Percentiles rank a stretch among this genome's conserved stretches.
phyloP scores from a whole-genome alignment of 352 stramenopile genomes.

The Phytophthora melonis region DNA sequence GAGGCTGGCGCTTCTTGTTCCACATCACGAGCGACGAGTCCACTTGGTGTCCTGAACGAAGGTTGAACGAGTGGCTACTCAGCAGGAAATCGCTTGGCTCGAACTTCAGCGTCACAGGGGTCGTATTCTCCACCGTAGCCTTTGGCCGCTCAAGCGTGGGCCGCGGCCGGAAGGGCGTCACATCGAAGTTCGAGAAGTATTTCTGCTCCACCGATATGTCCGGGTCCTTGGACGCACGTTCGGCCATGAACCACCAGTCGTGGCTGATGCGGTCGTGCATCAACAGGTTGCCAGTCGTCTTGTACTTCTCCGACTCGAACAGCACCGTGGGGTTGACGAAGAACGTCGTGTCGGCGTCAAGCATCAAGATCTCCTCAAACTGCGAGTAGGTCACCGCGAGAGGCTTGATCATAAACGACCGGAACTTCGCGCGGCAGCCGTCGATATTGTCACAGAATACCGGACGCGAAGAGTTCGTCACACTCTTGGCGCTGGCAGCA shows the following conservation, averaged over 20 bases:
- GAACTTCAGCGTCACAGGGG: conserved; percentile 34
- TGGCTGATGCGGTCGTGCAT: conserved; percentile 67
- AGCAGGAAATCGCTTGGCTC: conserved; percentile 41
- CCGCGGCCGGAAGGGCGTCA: conserved; percentile 34
- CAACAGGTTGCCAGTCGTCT: conserved; percentile 59
- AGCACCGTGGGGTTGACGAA: conserved; percentile 60
- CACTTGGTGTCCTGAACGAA: conserved; percentile 49
- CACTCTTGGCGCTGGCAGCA: conserved; percentile 37
- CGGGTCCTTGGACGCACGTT: conserved; percentile 13
- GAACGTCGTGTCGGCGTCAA: conserved; percentile 72
- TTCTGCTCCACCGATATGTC: conserved; percentile 36
- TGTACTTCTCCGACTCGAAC: conserved; percentile 57
- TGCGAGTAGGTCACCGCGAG: conserved; percentile 60
- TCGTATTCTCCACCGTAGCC: conserved; percentile 31
- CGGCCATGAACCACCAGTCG: conserved; percentile 43
- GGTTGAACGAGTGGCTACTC: conserved; percentile 47
- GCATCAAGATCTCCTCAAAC: conserved; percentile 69
- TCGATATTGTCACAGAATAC: conserved; percentile 57
- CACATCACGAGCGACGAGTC: conserved; percentile 63
- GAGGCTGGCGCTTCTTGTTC: conserved; percentile 51
- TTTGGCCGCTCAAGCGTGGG: conserved; percentile 30
- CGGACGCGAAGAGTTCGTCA: conserved; percentile 30
- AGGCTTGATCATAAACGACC: conserved; percentile 66
- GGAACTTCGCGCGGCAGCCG: conserved; percentile 52
- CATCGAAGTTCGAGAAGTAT: conserved; percentile 42